Conservation (phyloP, 331 rosid genomes). For the Prunus yedoensis region DNA sequence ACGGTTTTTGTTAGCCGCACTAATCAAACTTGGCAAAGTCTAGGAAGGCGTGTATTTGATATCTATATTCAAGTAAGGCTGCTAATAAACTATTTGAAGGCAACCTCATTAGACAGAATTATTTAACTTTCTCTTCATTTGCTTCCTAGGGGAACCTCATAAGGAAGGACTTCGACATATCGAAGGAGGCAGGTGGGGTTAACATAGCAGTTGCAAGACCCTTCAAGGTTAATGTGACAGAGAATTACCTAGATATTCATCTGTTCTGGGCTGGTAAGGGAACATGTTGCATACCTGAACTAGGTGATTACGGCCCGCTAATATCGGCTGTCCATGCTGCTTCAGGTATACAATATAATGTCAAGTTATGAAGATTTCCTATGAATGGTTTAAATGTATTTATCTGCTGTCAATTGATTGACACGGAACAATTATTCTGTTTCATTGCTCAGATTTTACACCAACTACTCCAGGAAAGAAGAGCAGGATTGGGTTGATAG, state of each 20-base stretch:
- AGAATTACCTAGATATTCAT: conserved; percentile 29
- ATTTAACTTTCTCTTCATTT: not conserved
- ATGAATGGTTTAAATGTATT: not conserved
- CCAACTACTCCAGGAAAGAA: conserved; percentile 8
- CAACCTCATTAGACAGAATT: not conserved
- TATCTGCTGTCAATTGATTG: not conserved
- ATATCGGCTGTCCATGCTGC: conserved; percentile 17
- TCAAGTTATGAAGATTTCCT: not conserved
- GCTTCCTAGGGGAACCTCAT: not conserved
- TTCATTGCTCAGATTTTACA: conserved; percentile 9
- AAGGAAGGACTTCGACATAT: conserved; percentile 19
- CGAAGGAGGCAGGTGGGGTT: conserved; percentile 21
- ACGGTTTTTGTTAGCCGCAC: no score
- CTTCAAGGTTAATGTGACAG: conserved; percentile 16
- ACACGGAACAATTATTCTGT: not conserved
- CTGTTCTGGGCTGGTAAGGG: conserved; percentile 35
- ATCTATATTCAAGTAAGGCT: no score
- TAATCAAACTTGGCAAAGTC: no score
- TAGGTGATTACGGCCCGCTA: conserved; percentile 17
- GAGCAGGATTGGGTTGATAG: conserved; percentile 15
- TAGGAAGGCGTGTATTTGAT: no score
- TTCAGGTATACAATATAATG: conserved; percentile 3
- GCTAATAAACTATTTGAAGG: not conserved
- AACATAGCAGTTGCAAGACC: not conserved
- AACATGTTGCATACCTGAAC: conserved; percentile 25